phyloP scores from a whole-genome alignment of 768 basidiomycete genomes.

The Tylopilus vinaceipallidus region DNA sequence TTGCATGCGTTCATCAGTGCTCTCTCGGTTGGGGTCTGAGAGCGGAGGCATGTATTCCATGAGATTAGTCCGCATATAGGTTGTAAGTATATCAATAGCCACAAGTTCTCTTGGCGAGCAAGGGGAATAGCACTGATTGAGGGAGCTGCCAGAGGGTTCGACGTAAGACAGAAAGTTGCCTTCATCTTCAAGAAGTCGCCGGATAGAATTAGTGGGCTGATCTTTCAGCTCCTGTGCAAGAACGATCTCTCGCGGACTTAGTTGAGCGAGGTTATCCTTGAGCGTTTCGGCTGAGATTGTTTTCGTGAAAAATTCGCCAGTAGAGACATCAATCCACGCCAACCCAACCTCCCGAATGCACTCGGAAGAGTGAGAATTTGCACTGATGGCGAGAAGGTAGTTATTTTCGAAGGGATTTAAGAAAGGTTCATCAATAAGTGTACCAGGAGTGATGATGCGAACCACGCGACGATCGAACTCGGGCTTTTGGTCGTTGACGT shows the following conservation, averaged over 20 bases:
- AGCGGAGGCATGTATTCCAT: constrained; percentile 77
- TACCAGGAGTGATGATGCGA: constrained; percentile 90
- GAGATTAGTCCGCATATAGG: constrained; percentile 63
- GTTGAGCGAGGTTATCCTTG: constrained; percentile 79
- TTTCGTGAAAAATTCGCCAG: constrained; percentile 89
- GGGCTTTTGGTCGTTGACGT: constrained; percentile 48
- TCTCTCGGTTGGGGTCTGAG: constrained; percentile 56
- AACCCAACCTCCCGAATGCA: constrained; percentile 49
- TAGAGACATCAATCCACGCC: constrained; percentile 94
- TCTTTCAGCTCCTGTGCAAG: constrained; percentile 45
- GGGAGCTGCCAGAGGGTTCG: constrained; percentile 1
- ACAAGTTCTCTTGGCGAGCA: constrained; percentile 42
- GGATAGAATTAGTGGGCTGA: constrained; percentile 44
- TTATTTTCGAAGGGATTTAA: constrained; percentile 85
- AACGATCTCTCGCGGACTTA: constrained; percentile 81
- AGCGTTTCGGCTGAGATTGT: constrained; percentile 50
- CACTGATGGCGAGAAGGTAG: constrained; percentile 71
- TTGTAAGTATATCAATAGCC: constrained; percentile 62
- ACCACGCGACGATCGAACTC: constrained; percentile 78
- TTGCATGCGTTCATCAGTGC: constrained; percentile 63
- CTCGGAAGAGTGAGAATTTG: constrained; percentile 11
- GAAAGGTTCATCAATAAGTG: constrained; percentile 90
- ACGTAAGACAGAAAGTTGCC: constrained; percentile 53
- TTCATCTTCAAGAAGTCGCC: constrained; percentile 51
- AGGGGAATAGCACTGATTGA: constrained; percentile 2